Evolutionary conservation across 169 alveolate genomes (phyloP).

Genomic region (Eimeria necatrix): DNA sequence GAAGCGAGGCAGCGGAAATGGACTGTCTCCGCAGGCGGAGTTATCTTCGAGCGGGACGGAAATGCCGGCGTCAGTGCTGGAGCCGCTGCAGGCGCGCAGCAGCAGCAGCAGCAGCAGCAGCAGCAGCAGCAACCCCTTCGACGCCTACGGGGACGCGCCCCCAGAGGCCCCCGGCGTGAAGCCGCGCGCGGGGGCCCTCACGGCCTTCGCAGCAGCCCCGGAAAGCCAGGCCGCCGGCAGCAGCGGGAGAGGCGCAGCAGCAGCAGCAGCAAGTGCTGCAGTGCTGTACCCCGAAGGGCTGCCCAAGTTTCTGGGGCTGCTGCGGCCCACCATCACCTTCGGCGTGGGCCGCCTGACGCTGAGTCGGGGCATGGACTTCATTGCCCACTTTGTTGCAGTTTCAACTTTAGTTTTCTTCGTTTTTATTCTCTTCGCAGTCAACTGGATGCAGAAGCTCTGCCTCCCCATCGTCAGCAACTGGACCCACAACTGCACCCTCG

Average conservation of each 20-base stretch:
- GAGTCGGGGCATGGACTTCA: constrained; percentile 38
- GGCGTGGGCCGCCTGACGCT: neutral
- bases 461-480: constrained; percentile 9
- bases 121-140: neutral
- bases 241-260: neutral
- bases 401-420: neutral
- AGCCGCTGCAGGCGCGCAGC: constrained; percentile 21
- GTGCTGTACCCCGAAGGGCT: constrained; percentile 44
- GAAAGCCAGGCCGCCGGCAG: neutral
- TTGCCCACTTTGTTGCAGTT: constrained; percentile 29
- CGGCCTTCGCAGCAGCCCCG: constrained; percentile 5
- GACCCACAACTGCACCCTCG: constrained; percentile 7
- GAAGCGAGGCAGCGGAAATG: neutral
- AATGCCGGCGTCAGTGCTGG: constrained; percentile 53
- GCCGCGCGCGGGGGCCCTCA: neutral
- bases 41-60: neutral
- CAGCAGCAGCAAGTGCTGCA: neutral
- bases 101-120: neutral
- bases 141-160: neutral
- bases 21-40: neutral
- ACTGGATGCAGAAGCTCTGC: constrained; percentile 38
- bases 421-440: neutral
- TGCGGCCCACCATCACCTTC: constrained; percentile 12
- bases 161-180: neutral
- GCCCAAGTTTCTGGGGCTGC: constrained; percentile 3